Conservation (phyloP, 495 filamentous ascomycete species). For the Aspergillus indologenus region DNA sequence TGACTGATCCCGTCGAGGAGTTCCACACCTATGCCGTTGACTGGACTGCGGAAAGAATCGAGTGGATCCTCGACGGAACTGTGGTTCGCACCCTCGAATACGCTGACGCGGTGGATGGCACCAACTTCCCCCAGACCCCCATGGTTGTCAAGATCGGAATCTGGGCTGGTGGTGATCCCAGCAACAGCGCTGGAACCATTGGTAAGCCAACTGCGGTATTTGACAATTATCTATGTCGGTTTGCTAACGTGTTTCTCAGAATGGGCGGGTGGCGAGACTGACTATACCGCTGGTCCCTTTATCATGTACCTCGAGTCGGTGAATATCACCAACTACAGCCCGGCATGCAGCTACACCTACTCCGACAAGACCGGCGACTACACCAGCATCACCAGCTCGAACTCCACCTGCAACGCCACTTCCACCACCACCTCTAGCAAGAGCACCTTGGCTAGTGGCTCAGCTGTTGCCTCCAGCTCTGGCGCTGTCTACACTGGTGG, state of each 20-base stretch:
- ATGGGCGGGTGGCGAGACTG: constrained; percentile 73
- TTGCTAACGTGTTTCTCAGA: constrained; percentile 18
- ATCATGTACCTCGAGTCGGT: constrained; percentile 61
- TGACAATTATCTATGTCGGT: not conserved
- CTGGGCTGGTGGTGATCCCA: constrained; percentile 77
- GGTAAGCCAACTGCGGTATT: not conserved
- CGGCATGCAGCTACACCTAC: constrained; percentile 34
- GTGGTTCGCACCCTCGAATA: constrained; percentile 65
- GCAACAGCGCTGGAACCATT: constrained; percentile 53
- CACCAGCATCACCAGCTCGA: constrained; percentile 31
- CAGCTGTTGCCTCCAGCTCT: not conserved
- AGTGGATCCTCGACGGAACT: constrained; percentile 75
- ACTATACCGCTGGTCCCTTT: constrained; percentile 64
- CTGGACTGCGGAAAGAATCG: constrained; percentile 70
- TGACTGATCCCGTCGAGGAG: constrained; percentile 58
- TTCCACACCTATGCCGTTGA: constrained; percentile 83
- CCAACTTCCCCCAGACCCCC: constrained; percentile 85
- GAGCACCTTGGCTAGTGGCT: constrained; percentile 4
- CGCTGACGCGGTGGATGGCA: constrained; percentile 57
- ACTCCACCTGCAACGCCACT: constrained; percentile 5
- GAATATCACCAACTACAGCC: constrained; percentile 36
- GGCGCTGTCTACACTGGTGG: not conserved
- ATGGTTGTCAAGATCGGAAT: constrained; percentile 77
- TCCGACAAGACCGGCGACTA: constrained; percentile 34
- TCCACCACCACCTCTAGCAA: not conserved